phyloP scores from a whole-genome alignment of 2,329 filamentous ascomycete species.

The Didymella pinodella region DNA sequence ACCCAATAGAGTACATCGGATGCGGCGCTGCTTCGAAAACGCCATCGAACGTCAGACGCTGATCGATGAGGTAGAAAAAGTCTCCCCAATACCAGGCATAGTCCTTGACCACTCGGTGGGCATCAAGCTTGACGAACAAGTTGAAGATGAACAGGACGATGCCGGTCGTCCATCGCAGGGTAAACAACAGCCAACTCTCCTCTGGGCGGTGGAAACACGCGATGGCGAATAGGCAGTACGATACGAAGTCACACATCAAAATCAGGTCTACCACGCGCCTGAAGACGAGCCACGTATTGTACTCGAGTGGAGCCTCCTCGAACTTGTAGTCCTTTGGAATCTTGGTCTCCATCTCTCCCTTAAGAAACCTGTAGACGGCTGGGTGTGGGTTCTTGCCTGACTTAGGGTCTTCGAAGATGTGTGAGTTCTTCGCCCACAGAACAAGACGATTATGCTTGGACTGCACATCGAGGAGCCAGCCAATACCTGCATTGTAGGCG shows the following conservation, averaged over 20 bases:
- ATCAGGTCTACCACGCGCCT: slow-evolving; percentile 95
- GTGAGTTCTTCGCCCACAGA: slow-evolving; percentile 84
- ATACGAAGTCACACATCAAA: slow-evolving; percentile 97
- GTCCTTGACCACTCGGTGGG: slow-evolving; percentile 96
- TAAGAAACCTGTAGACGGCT: slow-evolving; percentile 81
- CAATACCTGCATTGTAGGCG: slow-evolving; percentile 93
- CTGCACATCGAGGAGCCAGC: slow-evolving; percentile 85
- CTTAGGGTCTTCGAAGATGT: slow-evolving; percentile 83
- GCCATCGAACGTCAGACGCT: slow-evolving; percentile 96
- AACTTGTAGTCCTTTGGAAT: slow-evolving; percentile 94
- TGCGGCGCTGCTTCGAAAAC: slow-evolving; percentile 98
- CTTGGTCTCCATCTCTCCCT: slow-evolving; percentile 91
- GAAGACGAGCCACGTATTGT: slow-evolving; percentile 99
- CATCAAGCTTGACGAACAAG: slow-evolving; percentile 97
- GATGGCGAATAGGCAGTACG: slow-evolving; percentile 94
- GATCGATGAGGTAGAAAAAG: slow-evolving; percentile 98
- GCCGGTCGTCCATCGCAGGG: slow-evolving; percentile 80
- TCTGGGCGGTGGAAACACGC: slow-evolving; percentile 82
- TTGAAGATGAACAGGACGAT: slow-evolving; percentile 88
- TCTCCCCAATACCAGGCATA: slow-evolving; percentile 99
- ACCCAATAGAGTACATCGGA: slow-evolving; percentile 24
- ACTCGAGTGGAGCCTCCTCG: slow-evolving; percentile 91
- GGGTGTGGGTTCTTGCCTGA: slow-evolving; percentile 85
- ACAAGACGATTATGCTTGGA: slow-evolving; percentile 88
- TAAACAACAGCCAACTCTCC: slow-evolving; percentile 73